Evolutionary conservation across 78 protist species (phyloP).

Genomic region (Dictyostelium purpureum): DNA sequence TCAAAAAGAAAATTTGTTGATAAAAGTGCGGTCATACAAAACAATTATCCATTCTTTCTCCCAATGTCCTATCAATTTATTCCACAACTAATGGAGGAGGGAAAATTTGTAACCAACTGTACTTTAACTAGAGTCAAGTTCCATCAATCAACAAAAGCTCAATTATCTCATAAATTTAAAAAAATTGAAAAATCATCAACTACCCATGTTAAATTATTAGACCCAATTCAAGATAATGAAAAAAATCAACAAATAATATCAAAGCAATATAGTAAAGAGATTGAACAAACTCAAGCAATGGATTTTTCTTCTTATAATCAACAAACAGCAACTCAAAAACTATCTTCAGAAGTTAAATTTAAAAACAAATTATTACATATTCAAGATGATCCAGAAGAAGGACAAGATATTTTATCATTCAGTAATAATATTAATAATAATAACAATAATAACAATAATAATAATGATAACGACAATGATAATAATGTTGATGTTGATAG

Average conservation of each 20-base stretch:
- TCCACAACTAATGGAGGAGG: conserved; percentile 65
- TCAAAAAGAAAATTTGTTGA: background rate
- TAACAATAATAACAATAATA: too few relatives aligned
- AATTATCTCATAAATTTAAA: background rate
- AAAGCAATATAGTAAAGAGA: background rate
- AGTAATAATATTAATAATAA: too few relatives aligned
- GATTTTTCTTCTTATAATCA: background rate
- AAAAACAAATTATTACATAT: background rate
- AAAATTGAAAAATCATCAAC: background rate
- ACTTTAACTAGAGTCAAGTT: conserved; percentile 26
- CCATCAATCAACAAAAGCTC: conserved; percentile 57
- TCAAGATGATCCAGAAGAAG: conserved; percentile 2
- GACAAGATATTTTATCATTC: too few relatives aligned
- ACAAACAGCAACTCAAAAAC: background rate
- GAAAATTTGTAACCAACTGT: conserved; percentile 54
- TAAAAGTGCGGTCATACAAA: background rate
- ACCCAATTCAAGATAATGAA: background rate
- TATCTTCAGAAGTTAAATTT: background rate
- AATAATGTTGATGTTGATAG: too few relatives aligned
- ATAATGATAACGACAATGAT: too few relatives aligned
- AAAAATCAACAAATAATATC: background rate
- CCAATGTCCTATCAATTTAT: conserved; percentile 67
- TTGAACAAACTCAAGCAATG: too few relatives aligned
- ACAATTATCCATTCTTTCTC: conserved; percentile 17
- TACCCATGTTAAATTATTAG: background rate